Evolutionary conservation across 2,329 filamentous ascomycete species (phyloP), one percentile per base, ranked within the genome.

Genomic region (Conoideocrella luteorostrata): DNA sequence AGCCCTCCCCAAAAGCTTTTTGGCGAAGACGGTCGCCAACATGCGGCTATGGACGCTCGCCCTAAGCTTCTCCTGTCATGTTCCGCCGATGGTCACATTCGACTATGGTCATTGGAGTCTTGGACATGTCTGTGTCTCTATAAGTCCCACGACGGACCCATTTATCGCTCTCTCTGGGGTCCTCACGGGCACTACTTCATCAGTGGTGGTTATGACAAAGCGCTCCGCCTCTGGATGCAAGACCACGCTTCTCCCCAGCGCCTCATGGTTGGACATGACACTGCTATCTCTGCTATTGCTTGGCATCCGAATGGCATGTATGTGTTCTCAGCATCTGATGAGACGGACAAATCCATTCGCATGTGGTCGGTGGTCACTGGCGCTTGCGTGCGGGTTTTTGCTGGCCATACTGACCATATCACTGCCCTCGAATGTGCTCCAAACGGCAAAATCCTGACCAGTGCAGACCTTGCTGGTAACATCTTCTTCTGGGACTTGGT

Each of bases 341-440:
- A 82, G 58, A 78, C 74, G 6, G 80, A 98, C 64, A 91, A 91
- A 63, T 93, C 89, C 1, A 87, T 97, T 26, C 84, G 93, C 23
- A 97, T 98, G 91, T 98, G 93, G 93, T 84, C 89, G 9, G 79
- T 96, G n/a, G 77, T 81, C 10, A 91, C 85, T 7, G 93, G 93
- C 22, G 82, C 84, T 49, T 88, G 89, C 28, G 87, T 96, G 5
- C 85, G 93, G 21, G 80, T 97, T 56, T 95, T 97, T 60, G 89
- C 87, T 0, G 93, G 93, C 1, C 93, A 98, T 59, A 85, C 81
- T 0, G 88, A 93, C 39, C 88, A 88, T 57, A 82, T 97, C 59
- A 94, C 85, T 12, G 79, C 88, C 0, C 69, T 97, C 21, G 80
- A 91, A 50, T 95, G 89, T 57, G 84, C 88, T 18, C 88, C 88